Evolutionary conservation across 2,329 filamentous ascomycete genomes (phyloP), one percentile per base, ranked within the genome.

Genomic region (Fusarium solani-melongenae): DNA sequence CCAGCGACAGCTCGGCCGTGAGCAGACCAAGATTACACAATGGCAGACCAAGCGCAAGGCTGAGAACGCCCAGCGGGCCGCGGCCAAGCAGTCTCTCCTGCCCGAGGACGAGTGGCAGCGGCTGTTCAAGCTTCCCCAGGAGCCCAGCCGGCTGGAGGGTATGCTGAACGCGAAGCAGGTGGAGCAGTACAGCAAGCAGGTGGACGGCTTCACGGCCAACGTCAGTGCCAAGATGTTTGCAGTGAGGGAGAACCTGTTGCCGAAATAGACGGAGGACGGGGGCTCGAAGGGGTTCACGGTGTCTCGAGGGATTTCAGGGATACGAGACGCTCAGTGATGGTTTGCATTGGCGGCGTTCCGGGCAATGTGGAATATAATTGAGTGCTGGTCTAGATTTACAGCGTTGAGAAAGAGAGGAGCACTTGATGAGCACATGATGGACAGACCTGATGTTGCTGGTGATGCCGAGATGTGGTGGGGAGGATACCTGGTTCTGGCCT

Each of bases 81-180:
- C 94, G 39, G 93, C 96, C 76, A 98, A 98, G 89, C 95, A 98
- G 85, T 84, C 92, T 44, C 91, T 91, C 39, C 90, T 98, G 58
- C 95, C 96, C 39, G 96, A 99, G 86, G 96, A 98, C 80, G 96
- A 99, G 88, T 99, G 95, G 95, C 94, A 97, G 86, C 92, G 94
- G 82, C 89, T 98, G 78, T 99, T 98, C 90, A 99, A 99, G 91
- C 90, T 99, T 77, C 96, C 96, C 29, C 92, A 94, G 82, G 96
- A 98, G 87, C 96, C 96, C 65, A 97, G 93, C 85, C 89, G 96
- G 76, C 87, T 98, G 77, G 96, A 98, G 87, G 94, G 93, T 75
- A 94, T 99, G 89, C 88, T 99, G 81, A 97, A 98, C 83, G 95
- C 94, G 72, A 91, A 95, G 84, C 96, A 99, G 87, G 95, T 98